Evolutionary conservation across 331 rosid species (phyloP).

Genomic region (Acacia pycnantha): DNA sequence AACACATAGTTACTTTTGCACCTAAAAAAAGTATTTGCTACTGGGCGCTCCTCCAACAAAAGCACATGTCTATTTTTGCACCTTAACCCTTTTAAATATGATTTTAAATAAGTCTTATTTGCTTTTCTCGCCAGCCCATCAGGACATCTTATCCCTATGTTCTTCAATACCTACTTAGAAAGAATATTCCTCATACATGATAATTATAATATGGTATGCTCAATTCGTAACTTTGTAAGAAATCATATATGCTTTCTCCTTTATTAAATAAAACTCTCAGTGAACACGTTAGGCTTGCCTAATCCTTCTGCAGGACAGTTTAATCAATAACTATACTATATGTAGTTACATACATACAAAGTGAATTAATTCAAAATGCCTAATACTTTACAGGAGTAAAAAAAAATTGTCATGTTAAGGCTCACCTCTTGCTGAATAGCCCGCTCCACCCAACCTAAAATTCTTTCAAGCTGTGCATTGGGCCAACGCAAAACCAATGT

Average conservation of each 20-base stretch:
- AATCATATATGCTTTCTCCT: neutral
- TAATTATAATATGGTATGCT: neutral
- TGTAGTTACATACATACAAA: neutral
- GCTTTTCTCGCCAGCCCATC: neutral
- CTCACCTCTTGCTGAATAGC: constrained; percentile 88
- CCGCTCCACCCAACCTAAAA: constrained; percentile 94
- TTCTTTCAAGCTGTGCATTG: constrained; percentile 90
- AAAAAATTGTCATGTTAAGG: constrained; percentile 13
- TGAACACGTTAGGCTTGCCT: neutral
- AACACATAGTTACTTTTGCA: no score
- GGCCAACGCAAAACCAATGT: constrained; percentile 97
- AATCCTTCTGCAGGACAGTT: neutral
- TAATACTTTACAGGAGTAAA: constrained; percentile 11
- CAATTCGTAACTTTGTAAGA: neutral
- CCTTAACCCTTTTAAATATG: no score
- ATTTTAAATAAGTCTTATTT: neutral
- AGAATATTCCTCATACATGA: neutral
- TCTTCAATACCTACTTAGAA: neutral
- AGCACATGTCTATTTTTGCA: no score
- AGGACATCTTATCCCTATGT: neutral
- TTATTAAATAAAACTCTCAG: neutral
- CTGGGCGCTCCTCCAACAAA: no score
- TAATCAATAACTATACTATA: neutral
- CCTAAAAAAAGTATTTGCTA: no score
- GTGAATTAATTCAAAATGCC: constrained; percentile 15